phyloP scores from a whole-genome alignment of 139 green algal species.

The Volvox reticuliferus region DNA sequence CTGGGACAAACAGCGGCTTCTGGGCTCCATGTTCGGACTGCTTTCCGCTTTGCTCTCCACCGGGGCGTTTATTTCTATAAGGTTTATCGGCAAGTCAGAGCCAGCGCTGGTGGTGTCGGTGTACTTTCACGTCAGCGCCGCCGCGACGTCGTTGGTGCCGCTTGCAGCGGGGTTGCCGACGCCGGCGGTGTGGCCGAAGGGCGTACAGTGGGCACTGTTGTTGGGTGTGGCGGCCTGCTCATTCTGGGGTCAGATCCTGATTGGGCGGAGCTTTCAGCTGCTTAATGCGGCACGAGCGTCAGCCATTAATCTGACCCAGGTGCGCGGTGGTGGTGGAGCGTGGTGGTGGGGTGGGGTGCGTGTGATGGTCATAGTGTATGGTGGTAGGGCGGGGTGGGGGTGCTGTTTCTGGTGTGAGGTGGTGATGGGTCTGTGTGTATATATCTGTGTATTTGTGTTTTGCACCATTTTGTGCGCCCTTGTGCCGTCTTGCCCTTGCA shows the following conservation, averaged over 20 bases:
- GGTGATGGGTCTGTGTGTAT: too few species aligned
- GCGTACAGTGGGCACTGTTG: conserved; percentile 49
- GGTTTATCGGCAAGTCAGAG: conserved; percentile 36
- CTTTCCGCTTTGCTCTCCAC: conserved; percentile 49
- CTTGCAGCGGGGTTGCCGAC: conserved; percentile 54
- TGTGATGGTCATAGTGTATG: too few species aligned
- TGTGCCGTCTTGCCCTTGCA: neutral
- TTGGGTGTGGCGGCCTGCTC: conserved; percentile 48
- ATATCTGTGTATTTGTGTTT: too few species aligned
- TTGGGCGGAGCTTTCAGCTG: conserved; percentile 65
- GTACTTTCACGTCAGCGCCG: conserved; percentile 65
- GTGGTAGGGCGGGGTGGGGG: too few species aligned
- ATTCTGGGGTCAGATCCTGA: conserved; percentile 57
- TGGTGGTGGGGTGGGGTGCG: neutral
- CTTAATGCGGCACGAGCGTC: conserved; percentile 42
- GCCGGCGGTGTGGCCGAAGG: neutral
- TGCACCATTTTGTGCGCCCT: too few species aligned
- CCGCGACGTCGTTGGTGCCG: conserved; percentile 47
- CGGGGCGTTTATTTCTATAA: conserved; percentile 69
- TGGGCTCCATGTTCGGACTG: conserved; percentile 52
- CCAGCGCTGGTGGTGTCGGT: conserved; percentile 56
- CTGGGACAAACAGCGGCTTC: conserved; percentile 46
- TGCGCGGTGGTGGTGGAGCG: neutral
- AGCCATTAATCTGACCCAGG: conserved; percentile 67
- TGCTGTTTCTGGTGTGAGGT: too few species aligned